Evolutionary conservation across 345 rosid species (phyloP).

Genomic region (Hibiscus tridactylites): DNA sequence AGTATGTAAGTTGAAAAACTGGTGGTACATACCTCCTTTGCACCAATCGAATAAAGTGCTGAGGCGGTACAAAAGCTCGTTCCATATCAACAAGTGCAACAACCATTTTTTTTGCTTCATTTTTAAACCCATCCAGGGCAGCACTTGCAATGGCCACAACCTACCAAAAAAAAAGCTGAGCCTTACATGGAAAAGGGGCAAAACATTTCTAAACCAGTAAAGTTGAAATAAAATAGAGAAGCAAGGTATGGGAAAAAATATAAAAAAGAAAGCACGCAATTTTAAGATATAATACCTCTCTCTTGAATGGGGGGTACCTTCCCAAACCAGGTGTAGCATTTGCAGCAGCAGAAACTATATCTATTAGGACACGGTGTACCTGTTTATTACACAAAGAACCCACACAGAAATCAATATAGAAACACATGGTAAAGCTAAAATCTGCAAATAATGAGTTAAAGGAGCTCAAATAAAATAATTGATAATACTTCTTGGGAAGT

Average conservation of each 20-base stretch:
- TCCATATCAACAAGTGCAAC: slow-evolving; percentile 82
- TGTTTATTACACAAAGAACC: slow-evolving; percentile 17
- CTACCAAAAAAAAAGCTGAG: slow-evolving; percentile 21
- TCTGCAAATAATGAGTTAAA: background rate
- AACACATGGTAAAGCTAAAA: background rate
- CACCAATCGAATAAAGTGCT: slow-evolving; percentile 73
- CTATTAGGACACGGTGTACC: slow-evolving; percentile 71
- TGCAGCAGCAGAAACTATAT: slow-evolving; percentile 69
- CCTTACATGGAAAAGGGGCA: background rate
- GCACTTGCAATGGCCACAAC: slow-evolving; percentile 68
- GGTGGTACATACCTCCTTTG: slow-evolving; percentile 51
- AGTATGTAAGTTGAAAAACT: background rate
- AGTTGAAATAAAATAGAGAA: background rate
- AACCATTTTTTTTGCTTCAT: slow-evolving; percentile 73
- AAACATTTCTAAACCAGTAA: background rate
- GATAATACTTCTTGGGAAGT: background rate
- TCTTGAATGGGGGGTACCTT: slow-evolving; percentile 79
- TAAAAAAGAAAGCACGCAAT: background rate
- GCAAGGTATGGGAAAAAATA: background rate
- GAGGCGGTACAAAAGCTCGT: slow-evolving; percentile 80
- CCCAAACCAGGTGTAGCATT: slow-evolving; percentile 79
- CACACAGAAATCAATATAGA: background rate
- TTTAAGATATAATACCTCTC: slow-evolving; percentile 48
- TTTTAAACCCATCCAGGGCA: slow-evolving; percentile 70
- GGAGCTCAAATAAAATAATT: background rate